A percentile compares a stretch with the other conserved stretches of the same genome.
Evolutionary conservation across 768 basidiomycete species (phyloP).

Genomic region (Gyrodon lividus): DNA sequence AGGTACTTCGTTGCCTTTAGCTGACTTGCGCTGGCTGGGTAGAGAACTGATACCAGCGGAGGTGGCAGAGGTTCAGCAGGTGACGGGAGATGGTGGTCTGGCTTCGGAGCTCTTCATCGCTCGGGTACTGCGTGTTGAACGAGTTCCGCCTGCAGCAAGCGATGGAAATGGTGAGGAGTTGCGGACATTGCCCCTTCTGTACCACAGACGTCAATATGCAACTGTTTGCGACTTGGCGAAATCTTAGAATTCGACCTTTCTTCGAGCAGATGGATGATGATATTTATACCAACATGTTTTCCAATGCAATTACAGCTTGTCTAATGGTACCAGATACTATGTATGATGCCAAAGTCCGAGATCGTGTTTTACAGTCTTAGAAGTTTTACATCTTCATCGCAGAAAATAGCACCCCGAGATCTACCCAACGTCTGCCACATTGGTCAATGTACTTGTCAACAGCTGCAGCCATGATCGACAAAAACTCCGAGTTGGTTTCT

Average conservation of each 20-base stretch:
- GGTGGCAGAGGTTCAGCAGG: conserved; percentile 11
- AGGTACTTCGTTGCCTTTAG: conserved; percentile 56
- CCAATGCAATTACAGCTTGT: conserved; percentile 7
- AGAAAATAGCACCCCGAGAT: conserved; percentile 75
- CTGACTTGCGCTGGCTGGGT: conserved; percentile 45
- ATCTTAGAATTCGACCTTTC: background rate
- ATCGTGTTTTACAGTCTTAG: background rate
- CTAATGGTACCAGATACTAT: conserved; percentile 3
- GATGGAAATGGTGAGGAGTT: conserved; percentile 16
- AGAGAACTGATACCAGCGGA: conserved; percentile 10
- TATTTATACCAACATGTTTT: conserved; percentile 5
- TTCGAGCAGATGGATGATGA: background rate
- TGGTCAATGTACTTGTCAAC: conserved; percentile 82
- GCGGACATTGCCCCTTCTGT: conserved; percentile 56
- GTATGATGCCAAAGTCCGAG: background rate
- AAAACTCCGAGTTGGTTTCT: conserved; percentile 46
- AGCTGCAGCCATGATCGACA: conserved; percentile 52
- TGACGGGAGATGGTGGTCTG: conserved; percentile 33
- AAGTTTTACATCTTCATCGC: conserved; percentile 62
- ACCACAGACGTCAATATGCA: conserved; percentile 60
- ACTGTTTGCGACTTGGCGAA: conserved; percentile 39
- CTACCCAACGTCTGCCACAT: conserved; percentile 89
- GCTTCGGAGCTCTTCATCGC: conserved; percentile 81
- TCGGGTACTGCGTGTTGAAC: conserved; percentile 63
- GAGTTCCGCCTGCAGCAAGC: conserved; percentile 28